Percentiles rank a stretch among this genome's conserved stretches.
phyloP scores from a whole-genome alignment of 2,329 filamentous ascomycete species.

The Aureobasidium sp. region DNA sequence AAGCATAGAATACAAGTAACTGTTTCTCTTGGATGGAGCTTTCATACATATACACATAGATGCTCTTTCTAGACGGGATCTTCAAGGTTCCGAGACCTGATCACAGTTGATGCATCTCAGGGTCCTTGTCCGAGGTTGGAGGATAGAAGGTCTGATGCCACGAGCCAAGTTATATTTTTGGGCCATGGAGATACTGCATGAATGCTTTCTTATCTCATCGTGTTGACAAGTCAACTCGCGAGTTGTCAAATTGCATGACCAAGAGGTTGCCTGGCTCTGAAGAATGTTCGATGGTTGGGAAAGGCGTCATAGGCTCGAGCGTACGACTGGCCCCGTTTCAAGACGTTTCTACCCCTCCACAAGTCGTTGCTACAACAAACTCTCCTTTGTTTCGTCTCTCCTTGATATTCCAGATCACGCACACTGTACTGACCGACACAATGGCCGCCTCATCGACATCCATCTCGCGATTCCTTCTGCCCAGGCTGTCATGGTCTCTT shows the following conservation, averaged over 20 bases:
- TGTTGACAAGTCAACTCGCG: neutral
- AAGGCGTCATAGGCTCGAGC: neutral
- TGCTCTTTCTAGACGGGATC: neutral
- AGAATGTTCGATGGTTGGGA: neutral
- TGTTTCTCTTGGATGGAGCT: neutral
- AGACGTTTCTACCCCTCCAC: neutral
- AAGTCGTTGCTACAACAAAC: conserved; percentile 11
- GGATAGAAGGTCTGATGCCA: neutral
- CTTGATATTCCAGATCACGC: neutral
- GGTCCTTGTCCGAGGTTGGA: neutral
- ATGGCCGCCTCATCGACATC: conserved; percentile 15
- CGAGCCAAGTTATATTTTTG: neutral
- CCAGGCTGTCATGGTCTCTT: conserved; percentile 28
- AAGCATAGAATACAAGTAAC: neutral
- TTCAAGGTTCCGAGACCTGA: no score
- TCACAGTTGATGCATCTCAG: neutral
- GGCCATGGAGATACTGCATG: neutral
- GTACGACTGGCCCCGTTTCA: neutral
- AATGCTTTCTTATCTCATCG: neutral
- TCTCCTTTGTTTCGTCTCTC: conserved; percentile 13
- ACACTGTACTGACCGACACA: neutral
- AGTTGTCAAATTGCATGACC: neutral
- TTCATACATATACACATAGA: neutral
- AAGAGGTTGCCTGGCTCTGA: neutral
- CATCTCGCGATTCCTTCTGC: conserved; percentile 33